Percentiles rank a stretch among this genome's conserved stretches.
Evolutionary conservation across 306 rosid species (phyloP).

Genomic region (Echinosophora koreensis): DNA sequence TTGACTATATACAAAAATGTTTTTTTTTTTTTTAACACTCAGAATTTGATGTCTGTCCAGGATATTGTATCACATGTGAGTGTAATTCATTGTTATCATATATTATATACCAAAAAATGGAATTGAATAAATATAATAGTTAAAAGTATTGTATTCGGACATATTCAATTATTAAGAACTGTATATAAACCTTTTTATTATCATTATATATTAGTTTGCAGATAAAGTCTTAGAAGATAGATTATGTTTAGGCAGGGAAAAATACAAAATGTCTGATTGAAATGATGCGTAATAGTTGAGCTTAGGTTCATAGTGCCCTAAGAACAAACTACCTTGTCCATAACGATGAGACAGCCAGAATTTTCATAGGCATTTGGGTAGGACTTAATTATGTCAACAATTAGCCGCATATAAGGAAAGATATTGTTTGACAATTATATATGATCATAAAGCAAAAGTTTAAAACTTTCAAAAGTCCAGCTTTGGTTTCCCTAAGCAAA

Average conservation of each 20-base stretch:
- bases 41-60: no score
- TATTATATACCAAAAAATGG: no score
- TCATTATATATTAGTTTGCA: neutral
- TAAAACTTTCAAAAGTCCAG: slow-evolving; percentile 7
- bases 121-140: no score
- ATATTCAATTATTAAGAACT: no score
- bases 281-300: neutral
- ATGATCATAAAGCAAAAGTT: neutral
- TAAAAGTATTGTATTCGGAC: no score
- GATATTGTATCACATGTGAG: no score
- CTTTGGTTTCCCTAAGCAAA: slow-evolving; percentile 1
- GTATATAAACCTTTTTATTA: neutral
- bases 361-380: neutral
- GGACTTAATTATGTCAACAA: neutral
- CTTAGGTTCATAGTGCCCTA: neutral
- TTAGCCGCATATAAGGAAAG: neutral
- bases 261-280: no score
- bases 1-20: no score
- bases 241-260: no score
- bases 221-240: neutral
- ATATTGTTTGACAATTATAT: neutral
- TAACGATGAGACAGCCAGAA: neutral
- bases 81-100: no score
- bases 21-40: no score
- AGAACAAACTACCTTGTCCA: neutral